Evolutionary conservation across 768 basidiomycete genomes (phyloP).

Genomic region (Lyophyllum semitale): DNA sequence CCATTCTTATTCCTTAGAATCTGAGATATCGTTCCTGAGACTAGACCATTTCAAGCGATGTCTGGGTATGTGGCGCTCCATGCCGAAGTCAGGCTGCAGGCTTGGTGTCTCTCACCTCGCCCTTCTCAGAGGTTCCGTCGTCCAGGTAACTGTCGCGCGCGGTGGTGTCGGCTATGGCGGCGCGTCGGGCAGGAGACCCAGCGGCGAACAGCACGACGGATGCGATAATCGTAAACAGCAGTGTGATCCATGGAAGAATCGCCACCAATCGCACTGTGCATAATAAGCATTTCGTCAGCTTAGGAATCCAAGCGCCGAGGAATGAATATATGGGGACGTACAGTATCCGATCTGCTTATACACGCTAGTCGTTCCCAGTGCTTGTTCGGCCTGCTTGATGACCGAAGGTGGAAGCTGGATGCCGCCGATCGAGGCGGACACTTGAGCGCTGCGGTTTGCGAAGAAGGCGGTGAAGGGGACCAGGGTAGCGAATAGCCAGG

Average conservation of each 20-base stretch:
- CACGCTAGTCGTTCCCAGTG: conserved; percentile 40
- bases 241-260: conserved; percentile 54
- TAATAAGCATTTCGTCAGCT: conserved; percentile 1
- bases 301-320: background rate
- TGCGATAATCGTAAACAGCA: conserved; percentile 40
- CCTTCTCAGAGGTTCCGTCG: background rate
- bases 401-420: conserved; percentile 34
- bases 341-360: conserved; percentile 50
- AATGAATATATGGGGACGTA: conserved; percentile 29
- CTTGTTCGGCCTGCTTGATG: conserved; percentile 35
- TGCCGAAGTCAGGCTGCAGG: background rate
- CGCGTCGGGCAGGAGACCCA: conserved; percentile 14
- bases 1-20: background rate
- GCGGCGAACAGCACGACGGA: conserved; percentile 36
- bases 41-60: background rate
- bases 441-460: conserved; percentile 43
- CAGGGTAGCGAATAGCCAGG: conserved; percentile 44
- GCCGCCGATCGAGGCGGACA: conserved; percentile 42
- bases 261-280: conserved; percentile 48
- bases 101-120: background rate
- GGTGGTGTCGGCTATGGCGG: background rate
- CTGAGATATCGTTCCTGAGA: background rate
- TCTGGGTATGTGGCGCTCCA: background rate
- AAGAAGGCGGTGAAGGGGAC: conserved; percentile 27
- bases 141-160: background rate